phyloP scores from a whole-genome alignment of 1,284 basidiomycete species.

The Naganishia liquefaciens region DNA sequence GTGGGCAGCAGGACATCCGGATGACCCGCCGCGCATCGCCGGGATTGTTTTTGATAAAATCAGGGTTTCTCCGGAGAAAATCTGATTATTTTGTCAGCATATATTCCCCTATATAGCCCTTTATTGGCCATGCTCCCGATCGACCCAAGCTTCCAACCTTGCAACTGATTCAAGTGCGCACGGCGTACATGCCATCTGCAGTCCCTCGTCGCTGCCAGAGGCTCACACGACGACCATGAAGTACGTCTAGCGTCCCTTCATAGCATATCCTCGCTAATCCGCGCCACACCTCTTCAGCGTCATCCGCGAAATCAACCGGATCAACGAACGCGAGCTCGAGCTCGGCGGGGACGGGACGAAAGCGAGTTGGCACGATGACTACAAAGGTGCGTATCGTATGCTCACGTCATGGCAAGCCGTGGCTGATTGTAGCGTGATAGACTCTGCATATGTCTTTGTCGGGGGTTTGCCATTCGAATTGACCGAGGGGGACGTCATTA shows the following conservation, averaged over 20 bases:
- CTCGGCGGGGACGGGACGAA: constrained; percentile 66
- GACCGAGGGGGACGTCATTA: constrained; percentile 96
- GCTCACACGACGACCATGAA: constrained; percentile 3
- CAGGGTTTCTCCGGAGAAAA: too few relatives aligned
- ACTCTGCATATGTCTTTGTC: constrained; percentile 92
- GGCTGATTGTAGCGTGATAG: constrained; percentile 51
- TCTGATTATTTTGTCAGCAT: too few relatives aligned
- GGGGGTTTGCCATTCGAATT: constrained; percentile 82
- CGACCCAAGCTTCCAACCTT: too few relatives aligned
- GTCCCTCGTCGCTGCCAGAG: too few relatives aligned
- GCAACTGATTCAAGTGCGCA: too few relatives aligned
- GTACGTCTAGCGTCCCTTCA: not conserved
- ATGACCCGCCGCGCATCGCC: too few relatives aligned
- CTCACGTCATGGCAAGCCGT: not conserved
- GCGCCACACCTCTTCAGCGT: constrained; percentile 65
- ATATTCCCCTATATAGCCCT: too few relatives aligned
- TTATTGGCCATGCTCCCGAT: too few relatives aligned
- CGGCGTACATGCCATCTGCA: too few relatives aligned
- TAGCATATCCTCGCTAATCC: not conserved
- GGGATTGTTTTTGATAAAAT: too few relatives aligned
- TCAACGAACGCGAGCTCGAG: constrained; percentile 89
- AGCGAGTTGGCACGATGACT: constrained; percentile 95
- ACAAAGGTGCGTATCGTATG: constrained; percentile 64
- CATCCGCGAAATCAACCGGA: constrained; percentile 86
- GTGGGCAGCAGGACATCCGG: too few relatives aligned